Evolutionary conservation across 306 rosid species (phyloP).

Genomic region (Casuarina equisetifolia): DNA sequence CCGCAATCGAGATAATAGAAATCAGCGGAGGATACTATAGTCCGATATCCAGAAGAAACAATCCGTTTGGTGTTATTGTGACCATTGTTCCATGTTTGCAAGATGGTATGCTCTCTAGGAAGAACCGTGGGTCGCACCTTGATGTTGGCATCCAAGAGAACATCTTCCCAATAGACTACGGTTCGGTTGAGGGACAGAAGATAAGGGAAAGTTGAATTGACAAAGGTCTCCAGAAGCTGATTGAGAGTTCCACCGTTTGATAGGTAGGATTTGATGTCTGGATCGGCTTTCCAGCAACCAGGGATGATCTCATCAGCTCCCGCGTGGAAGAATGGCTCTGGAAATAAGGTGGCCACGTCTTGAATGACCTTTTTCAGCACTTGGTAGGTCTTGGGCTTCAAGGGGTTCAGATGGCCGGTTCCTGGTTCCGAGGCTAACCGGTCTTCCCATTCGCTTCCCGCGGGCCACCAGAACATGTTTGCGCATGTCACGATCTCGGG

Average conservation of each 20-base stretch:
- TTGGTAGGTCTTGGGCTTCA: conserved; percentile 72
- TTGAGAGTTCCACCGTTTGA: conserved; percentile 67
- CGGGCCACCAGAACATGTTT: conserved; percentile 85
- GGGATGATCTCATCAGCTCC: conserved; percentile 83
- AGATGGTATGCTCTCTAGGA: conserved; percentile 61
- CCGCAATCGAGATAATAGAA: conserved; percentile 91
- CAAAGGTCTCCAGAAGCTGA: conserved; percentile 65
- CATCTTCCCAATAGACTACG: conserved; percentile 80
- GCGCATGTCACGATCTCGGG: conserved; percentile 87
- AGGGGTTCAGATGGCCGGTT: conserved; percentile 84
- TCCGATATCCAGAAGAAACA: conserved; percentile 67
- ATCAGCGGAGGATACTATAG: conserved; percentile 67
- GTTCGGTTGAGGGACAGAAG: conserved; percentile 78
- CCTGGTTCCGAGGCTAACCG: conserved; percentile 81
- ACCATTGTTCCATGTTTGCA: conserved; percentile 90
- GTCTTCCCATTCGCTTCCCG: conserved; percentile 45
- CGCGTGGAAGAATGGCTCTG: conserved; percentile 65
- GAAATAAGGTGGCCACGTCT: conserved; percentile 57
- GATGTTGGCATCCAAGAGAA: conserved; percentile 44
- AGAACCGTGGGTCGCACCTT: conserved; percentile 47
- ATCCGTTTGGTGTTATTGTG: conserved; percentile 63
- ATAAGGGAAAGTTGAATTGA: conserved; percentile 68
- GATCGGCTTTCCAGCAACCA: conserved; percentile 82
- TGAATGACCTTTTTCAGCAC: conserved; percentile 69
- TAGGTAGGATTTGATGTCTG: conserved; percentile 48